Evolutionary conservation across 768 basidiomycete species (phyloP), one percentile per base, ranked within the genome.

Genomic region (Sarcodon aspratus): DNA sequence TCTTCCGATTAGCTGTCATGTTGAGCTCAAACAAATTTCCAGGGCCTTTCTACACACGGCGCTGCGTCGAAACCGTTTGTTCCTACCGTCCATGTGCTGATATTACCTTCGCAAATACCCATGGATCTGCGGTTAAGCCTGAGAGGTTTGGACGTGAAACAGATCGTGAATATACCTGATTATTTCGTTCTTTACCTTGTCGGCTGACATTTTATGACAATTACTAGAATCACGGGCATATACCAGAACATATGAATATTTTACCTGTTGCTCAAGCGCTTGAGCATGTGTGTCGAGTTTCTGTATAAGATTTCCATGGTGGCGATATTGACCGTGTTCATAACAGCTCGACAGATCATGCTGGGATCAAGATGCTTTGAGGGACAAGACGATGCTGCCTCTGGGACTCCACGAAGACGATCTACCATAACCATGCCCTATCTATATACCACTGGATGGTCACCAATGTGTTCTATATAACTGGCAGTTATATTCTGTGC

Each of bases 181-280:
- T 45, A 33, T 10, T 36, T 44, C 33, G 15, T 13, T 4, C 45
- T 44, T 45, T 48, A 31, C 44, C n/a, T 44, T 40, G 43, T 31
- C 42, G 33, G 47, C 3, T 44, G 33, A 33, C 38, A 33, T 32
- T 10, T 34, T n/a, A 42, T 52, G 35, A 52, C 43, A 13, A 17
- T 21, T 40, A n/a, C n/a, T 33, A 69, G 70, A 70, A 73, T 21
- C 73, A 66, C 31, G 68, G 76, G 17, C 62, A 58, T 36, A 52
- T 76, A 32, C 85, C 85, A 8, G 78, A 86, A 53, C 82, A 89
- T 55, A 88, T 90, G 85, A 85, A 89, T 57, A 63, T 90, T 17
- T 57, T 90, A 11, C 71, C 81, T 8, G 67, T 66, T 9, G 45
- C 59, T 4, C 79, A 84, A 37, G 83, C 84, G 9, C 57, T 70